Base-by-base conservation (phyloP, 768 basidiomycete species). In the Mrakia frigida region DNA sequence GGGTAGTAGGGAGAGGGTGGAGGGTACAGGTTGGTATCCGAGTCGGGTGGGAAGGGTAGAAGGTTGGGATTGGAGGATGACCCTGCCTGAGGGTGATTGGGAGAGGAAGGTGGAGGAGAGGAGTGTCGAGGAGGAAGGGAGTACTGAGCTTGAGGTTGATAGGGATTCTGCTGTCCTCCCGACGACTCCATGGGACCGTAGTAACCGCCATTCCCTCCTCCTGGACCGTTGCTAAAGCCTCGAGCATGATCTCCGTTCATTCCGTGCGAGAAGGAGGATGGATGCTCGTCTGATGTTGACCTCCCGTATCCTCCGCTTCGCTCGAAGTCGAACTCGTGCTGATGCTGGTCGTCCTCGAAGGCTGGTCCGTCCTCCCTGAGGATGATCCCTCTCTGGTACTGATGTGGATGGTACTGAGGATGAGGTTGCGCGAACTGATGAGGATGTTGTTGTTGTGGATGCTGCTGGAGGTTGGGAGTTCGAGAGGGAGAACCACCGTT, bases 1-100 rank as follows among this genome's bases (percentile, higher is more conserved):
- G 82, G 82, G 11, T 80, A 75, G 73, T 83, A 83, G 16, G 78
- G 79, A 2, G 81, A 80, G 21, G 78, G 76, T 31, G 80, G 79
- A 68, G 81, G 81, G 31, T 79, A 80, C 6, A 80, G 79, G 7
- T 80, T 81, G 35, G 80, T 79, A 28, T 81, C 78, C 2, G 77
- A 74, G 3, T 67, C 71, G 5, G 76, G 63, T 35, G 71, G 68
- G 28, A 68, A 77, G 37, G 80, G 81, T 25, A 81, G 76, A 72
- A 79, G 80, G 7, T 78, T 65, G 35, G 69, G n/a, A 23, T 77
- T 41, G 46, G 35, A 33, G 28, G 65, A 67, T n/a, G 79, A 46
- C 23, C 60, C 50, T 68, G 78, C 14, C 25, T 71, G 37, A 28
- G 50, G 52, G 28, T 74, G 41, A 33, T 53, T 28, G 72, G 53